Evolutionary conservation across 306 rosid species (phyloP).

Genomic region (Rosa lucieae): DNA sequence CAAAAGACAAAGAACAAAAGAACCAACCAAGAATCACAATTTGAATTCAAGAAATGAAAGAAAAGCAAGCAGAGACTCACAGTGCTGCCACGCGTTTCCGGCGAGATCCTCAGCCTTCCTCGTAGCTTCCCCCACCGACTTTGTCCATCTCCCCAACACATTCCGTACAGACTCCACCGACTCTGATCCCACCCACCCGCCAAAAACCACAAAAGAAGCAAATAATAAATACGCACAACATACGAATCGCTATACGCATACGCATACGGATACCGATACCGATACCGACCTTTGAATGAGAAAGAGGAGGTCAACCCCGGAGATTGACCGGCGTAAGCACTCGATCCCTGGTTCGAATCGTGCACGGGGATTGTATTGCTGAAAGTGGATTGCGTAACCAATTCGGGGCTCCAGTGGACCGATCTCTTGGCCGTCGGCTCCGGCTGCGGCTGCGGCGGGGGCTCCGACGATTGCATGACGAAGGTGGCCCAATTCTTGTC

Average conservation of each 20-base stretch:
- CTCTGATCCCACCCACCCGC: constrained; percentile 41
- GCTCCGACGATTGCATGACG: constrained; percentile 35
- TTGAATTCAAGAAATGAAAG: neutral
- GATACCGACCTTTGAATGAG: constrained; percentile 50
- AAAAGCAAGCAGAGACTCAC: constrained; percentile 40
- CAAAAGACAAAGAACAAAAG: no score
- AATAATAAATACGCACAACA: neutral
- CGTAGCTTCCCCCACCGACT: constrained; percentile 69
- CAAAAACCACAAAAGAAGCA: neutral
- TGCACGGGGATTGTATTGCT: constrained; percentile 12
- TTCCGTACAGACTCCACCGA: constrained; percentile 56
- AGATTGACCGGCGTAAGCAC: constrained; percentile 28
- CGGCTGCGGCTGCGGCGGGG: constrained; percentile 21
- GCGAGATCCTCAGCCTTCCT: constrained; percentile 87
- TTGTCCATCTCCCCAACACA: constrained; percentile 82
- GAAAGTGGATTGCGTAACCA: constrained; percentile 54
- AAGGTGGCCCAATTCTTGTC: constrained; percentile 31
- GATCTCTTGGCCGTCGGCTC: constrained; percentile 53
- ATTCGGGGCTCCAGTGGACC: constrained; percentile 79
- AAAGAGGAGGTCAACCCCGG: constrained; percentile 37
- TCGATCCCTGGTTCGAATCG: constrained; percentile 40
- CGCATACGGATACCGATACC: no score
- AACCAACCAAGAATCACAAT: neutral
- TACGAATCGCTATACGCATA: neutral
- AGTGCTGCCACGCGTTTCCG: constrained; percentile 93